phyloP scores from a whole-genome alignment of 2,329 filamentous ascomycete species.

The Diplodia sapinea region DNA sequence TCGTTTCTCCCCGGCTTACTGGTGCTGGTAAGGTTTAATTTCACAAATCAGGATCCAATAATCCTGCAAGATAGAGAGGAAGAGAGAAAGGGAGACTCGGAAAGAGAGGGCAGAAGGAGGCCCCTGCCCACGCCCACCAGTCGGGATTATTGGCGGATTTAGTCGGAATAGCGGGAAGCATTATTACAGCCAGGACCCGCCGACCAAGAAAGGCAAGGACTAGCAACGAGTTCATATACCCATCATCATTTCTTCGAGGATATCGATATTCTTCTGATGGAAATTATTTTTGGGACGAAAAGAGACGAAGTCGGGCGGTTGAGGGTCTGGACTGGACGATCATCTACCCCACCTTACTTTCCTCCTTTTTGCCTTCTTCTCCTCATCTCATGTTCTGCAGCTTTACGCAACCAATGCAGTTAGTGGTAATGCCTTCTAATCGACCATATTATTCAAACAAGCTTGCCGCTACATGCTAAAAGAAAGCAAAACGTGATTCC shows the following conservation, averaged over 20 bases:
- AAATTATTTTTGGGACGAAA: background rate
- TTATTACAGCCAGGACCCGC: background rate
- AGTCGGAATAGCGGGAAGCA: background rate
- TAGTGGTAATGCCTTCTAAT: conserved; percentile 7
- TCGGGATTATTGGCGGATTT: background rate
- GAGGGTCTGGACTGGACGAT: no score
- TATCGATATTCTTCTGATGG: background rate
- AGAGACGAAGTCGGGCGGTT: background rate
- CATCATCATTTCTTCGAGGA: conserved; percentile 2
- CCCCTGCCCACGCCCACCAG: background rate
- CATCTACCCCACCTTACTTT: no score
- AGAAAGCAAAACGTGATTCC: no score
- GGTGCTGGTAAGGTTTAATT: background rate
- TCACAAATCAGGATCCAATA: background rate
- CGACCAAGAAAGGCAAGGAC: background rate
- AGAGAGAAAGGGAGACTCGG: background rate
- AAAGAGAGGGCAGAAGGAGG: background rate
- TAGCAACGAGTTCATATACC: background rate
- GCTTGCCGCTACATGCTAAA: no score
- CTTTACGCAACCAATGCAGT: background rate
- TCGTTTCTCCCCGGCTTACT: background rate
- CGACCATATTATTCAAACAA: background rate
- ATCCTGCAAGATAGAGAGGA: background rate
- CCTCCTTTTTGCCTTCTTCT: no score
- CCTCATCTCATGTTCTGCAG: no score